Percentiles rank a stretch among this genome's conserved stretches.
These are phyloP conservation scores for Ceratorhiza oryzae-sativae DNA, from an alignment of 1,284 basidiomycete genomes.

Conservation along the genomic window DNA sequence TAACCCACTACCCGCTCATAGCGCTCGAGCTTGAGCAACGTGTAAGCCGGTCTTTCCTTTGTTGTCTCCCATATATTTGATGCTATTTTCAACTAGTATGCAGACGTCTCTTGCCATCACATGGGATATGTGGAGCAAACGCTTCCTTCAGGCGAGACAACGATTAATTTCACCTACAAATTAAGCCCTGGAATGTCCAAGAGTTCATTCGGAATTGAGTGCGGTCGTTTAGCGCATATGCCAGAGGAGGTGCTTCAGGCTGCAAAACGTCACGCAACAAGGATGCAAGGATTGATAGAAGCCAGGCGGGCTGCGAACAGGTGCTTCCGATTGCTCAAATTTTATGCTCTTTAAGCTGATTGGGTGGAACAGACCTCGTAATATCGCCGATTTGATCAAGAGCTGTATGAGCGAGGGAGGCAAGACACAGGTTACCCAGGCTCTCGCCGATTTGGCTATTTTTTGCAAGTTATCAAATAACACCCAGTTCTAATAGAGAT, in stretches of 20 bases:
- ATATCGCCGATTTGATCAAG: slow-evolving; percentile 19
- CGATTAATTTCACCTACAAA: slow-evolving; percentile 86
- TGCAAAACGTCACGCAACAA: slow-evolving; percentile 64
- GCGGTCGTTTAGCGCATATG: slow-evolving; percentile 83
- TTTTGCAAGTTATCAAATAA: slow-evolving; percentile 16
- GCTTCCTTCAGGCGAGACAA: slow-evolving; percentile 67
- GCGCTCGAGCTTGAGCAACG: slow-evolving; percentile 62
- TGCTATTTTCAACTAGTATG: slow-evolving; percentile 33
- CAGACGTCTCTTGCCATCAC: slow-evolving; percentile 76
- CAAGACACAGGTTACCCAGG: not conserved
- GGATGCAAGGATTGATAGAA: slow-evolving; percentile 64
- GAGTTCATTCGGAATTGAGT: slow-evolving; percentile 90
- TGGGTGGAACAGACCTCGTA: slow-evolving; percentile 5
- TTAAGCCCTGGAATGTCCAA: slow-evolving; percentile 74
- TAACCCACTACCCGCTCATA: slow-evolving; percentile 84
- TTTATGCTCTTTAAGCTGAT: not conserved
- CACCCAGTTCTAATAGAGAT: not conserved
- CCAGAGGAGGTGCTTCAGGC: slow-evolving; percentile 68
- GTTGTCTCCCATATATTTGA: not conserved
- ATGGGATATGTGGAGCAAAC: slow-evolving; percentile 80
- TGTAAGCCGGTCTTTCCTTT: slow-evolving; percentile 52
- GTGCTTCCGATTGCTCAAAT: slow-evolving; percentile 6
- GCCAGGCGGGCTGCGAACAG: slow-evolving; percentile 27
- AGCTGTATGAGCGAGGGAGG: slow-evolving; percentile 1
- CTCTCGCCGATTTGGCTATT: slow-evolving; percentile 7